These are phyloP conservation scores for Drechslerella coelobrocha DNA, from an alignment of 2,329 filamentous ascomycete genomes.

Conservation along the genomic window DNA sequence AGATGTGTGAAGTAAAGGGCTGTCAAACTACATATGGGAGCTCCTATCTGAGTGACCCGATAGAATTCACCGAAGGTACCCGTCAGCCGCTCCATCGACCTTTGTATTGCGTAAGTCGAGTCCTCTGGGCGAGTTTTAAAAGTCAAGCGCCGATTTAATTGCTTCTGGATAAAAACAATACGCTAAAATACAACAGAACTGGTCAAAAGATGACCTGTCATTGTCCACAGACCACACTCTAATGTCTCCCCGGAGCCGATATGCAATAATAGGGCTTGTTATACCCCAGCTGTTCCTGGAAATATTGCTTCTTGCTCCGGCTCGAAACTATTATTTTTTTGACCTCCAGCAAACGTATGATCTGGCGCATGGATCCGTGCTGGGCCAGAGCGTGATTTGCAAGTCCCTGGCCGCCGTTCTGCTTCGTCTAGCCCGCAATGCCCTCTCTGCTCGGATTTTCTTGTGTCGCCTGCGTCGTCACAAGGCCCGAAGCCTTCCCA, in stretches of 20 bases:
- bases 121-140: conserved; percentile 36
- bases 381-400: conserved; percentile 38
- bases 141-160: conserved; percentile 32
- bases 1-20: too few species aligned
- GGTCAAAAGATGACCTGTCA: conserved; percentile 41
- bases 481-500: background rate
- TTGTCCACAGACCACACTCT: conserved; percentile 45
- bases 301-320: conserved; percentile 33
- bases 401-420: conserved; percentile 34
- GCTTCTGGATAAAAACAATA: background rate
- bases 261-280: conserved; percentile 49
- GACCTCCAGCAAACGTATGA: conserved; percentile 39
- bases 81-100: too few species aligned
- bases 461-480: background rate
- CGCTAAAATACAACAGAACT: conserved; percentile 4
- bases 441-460: conserved; percentile 43
- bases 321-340: conserved; percentile 16
- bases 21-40: too few species aligned
- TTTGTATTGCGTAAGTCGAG: conserved; percentile 12
- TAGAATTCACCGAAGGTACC: too few species aligned
- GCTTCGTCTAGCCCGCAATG: conserved; percentile 30
- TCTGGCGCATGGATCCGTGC: conserved; percentile 47
- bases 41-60: too few species aligned
- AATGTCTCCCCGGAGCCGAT: conserved; percentile 46
- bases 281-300: conserved; percentile 45